These are phyloP conservation scores for Phytopythium mirpurense DNA, from an alignment of 352 stramenopile species.

Conservation along the genomic window DNA sequence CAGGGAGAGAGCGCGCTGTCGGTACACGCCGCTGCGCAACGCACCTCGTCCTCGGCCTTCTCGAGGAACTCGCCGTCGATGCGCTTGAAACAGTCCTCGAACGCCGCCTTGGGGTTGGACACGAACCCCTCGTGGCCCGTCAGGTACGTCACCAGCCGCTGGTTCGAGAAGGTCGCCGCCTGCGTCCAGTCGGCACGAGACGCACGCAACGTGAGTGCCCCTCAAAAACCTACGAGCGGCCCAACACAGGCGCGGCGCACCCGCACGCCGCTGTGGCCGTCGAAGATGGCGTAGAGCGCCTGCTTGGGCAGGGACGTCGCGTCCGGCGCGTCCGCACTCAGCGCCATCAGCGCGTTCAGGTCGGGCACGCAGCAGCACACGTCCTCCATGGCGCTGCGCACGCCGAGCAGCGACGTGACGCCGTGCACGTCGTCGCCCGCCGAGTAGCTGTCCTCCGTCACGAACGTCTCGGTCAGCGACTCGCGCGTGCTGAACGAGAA, in stretches of 20 bases:
- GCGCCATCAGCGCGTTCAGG: conserved; percentile 46
- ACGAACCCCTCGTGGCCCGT: conserved; percentile 65
- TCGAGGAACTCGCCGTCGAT: conserved; percentile 79
- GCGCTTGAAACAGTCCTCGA: conserved; percentile 65
- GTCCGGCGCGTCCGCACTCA: conserved; percentile 3
- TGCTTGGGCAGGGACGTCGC: conserved; percentile 23
- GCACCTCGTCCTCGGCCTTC: conserved; percentile 52
- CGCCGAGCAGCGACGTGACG: conserved; percentile 75
- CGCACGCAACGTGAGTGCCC: not conserved
- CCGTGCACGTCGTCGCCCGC: conserved; percentile 63
- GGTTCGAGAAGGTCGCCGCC: conserved; percentile 73
- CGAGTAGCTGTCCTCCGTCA: conserved; percentile 68
- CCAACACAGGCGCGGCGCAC: no score
- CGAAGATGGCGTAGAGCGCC: conserved; percentile 79
- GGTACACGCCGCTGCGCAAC: no score
- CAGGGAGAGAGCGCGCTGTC: no score
- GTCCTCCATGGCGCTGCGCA: conserved; percentile 74
- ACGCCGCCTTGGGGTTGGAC: conserved; percentile 51
- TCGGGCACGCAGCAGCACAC: conserved; percentile 80
- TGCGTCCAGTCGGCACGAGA: conserved; percentile 10
- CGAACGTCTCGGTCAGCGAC: conserved; percentile 49
- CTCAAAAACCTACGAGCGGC: no score
- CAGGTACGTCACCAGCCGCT: conserved; percentile 63
- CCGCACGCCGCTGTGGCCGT: conserved; percentile 74
- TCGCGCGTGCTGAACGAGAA: conserved; percentile 41